phyloP scores from a whole-genome alignment of 169 alveolate species.

The Miamiensis avidus region DNA sequence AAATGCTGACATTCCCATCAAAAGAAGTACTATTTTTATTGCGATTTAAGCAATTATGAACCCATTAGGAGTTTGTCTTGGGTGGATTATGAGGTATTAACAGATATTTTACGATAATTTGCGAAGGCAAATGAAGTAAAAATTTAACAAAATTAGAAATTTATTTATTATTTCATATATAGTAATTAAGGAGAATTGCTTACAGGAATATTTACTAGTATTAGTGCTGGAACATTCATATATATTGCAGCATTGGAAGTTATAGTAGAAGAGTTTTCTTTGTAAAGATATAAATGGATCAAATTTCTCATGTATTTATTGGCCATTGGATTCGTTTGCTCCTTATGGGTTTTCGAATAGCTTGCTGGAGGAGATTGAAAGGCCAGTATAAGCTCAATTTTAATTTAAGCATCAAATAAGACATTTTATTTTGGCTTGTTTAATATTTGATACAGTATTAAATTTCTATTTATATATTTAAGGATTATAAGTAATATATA shows the following conservation, averaged over 20 bases:
- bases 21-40: conserved; percentile 28
- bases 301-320: conserved; percentile 21
- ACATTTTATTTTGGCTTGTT: no score
- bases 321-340: conserved; percentile 20
- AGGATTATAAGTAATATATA: no score
- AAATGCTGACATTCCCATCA: conserved; percentile 24
- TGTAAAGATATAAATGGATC: conserved; percentile 12
- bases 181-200: conserved; percentile 17
- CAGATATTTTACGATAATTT: no score
- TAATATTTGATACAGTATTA: no score
- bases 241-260: conserved; percentile 40
- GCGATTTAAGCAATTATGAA: conserved; percentile 43
- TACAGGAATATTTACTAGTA: conserved; percentile 33
- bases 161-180: no score
- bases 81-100: conserved; percentile 16
- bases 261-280: conserved; percentile 38
- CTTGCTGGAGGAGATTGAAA: conserved; percentile 32
- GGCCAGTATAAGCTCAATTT: not conserved
- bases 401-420: not conserved
- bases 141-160: no score
- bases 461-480: not conserved
- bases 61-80: conserved; percentile 41
- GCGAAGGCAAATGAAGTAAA: no score
- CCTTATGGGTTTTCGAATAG: conserved; percentile 31
- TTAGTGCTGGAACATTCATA: conserved; percentile 39